Percentiles rank a stretch among this genome's conserved stretches.
Evolutionary conservation across 2,329 filamentous ascomycete species (phyloP).

Genomic region (Penicillium sp.): DNA sequence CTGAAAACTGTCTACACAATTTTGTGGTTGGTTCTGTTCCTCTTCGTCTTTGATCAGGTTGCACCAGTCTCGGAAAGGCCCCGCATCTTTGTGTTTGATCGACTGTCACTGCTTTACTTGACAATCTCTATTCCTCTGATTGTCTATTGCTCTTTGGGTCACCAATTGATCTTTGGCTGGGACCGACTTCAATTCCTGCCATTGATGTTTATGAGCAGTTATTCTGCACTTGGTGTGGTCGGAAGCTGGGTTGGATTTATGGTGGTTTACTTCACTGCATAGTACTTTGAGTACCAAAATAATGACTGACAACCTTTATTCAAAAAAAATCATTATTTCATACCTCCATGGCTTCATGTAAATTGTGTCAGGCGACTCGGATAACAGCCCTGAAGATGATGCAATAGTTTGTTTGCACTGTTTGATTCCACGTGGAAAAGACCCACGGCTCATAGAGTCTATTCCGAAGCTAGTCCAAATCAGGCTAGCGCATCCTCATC

Average conservation of each 20-base stretch:
- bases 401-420: slow-evolving; percentile 21
- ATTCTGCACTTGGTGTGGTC: slow-evolving; percentile 90
- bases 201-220: slow-evolving; percentile 95
- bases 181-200: slow-evolving; percentile 80
- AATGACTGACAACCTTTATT: too few relatives aligned
- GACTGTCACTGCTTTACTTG: slow-evolving; percentile 88
- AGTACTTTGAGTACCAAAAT: slow-evolving; percentile 3
- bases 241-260: slow-evolving; percentile 95
- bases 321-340: not conserved
- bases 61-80: slow-evolving; percentile 78
- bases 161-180: slow-evolving; percentile 79
- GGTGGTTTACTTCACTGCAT: slow-evolving; percentile 79
- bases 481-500: slow-evolving; percentile 16
- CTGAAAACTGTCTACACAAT: slow-evolving; percentile 93
- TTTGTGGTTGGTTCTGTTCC: slow-evolving; percentile 84
- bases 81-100: slow-evolving; percentile 87
- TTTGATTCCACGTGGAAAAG: slow-evolving; percentile 26
- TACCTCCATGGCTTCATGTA: too few relatives aligned
- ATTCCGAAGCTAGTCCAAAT: slow-evolving; percentile 14
- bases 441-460: slow-evolving; percentile 26
- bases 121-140: slow-evolving; percentile 86
- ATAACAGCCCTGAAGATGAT: not conserved
- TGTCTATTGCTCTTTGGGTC: slow-evolving; percentile 81
- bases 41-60: slow-evolving; percentile 82
- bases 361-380: not conserved